Evolutionary conservation across 192 early-diverging fungal genomes (phyloP), one percentile per base, ranked within the genome.

Genomic region (Thamnidium elegans): DNA sequence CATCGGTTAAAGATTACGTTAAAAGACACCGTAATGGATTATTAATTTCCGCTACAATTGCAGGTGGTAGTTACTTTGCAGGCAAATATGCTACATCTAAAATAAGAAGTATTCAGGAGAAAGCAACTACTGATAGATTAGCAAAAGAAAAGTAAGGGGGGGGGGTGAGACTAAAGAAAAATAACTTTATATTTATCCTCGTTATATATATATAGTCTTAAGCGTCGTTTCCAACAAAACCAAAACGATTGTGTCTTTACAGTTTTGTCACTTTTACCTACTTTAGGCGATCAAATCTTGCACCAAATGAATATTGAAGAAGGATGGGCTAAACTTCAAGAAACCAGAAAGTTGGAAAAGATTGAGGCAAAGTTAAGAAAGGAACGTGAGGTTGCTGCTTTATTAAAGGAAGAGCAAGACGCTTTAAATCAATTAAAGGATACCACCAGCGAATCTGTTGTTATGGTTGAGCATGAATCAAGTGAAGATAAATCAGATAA

Each of bases 201-300:
- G 14, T 65, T 43, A 26, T 65, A 79, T 51, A 14, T 21, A 50
- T 23, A 4, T 70, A 94, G 89, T 65, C 82, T 96, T 58, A 90
- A 87, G 52, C 79, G 90, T 55, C 86, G 96, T 14, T 98, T 96
- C 72, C 90, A 96, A 65, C 92, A 95, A 81, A 95, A 95, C 76
- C 92, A 93, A 68, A 84, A 88, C 53, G 96, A 99, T 79, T 95
- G 94, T 72, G 73, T 84, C 19, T 94, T 92, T 59, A 89, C 90
- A 4, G 88, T 95, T n/a, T 73, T 88, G 63, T 86, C 90, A 34
- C 81, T 95, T 39, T 71, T 97, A 47, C 92, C 94, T 0, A 87
- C 88, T 23, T 73, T 96, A 39, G 83, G 83, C 55, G 90, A 94
- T 50, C 84, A 92, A 42, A 76, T 98, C 0, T 78, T 91, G 54